Base-by-base conservation (phyloP, 805 yeast species). In the Nakazawaea wickerhamii region DNA sequence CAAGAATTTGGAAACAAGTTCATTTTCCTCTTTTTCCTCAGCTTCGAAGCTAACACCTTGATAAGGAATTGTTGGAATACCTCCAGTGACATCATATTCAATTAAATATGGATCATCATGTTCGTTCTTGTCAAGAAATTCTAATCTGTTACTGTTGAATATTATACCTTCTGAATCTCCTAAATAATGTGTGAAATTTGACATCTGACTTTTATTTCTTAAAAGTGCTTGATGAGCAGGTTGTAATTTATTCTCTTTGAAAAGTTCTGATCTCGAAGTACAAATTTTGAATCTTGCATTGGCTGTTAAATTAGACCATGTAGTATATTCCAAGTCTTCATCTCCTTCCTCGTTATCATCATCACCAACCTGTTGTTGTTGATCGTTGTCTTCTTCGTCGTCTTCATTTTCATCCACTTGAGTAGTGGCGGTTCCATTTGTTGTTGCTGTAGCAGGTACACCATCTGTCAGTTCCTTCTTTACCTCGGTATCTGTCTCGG, bases 251-350 rank as follows among this genome's bases (percentile, higher is more conserved):
- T 70, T 65, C 14, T 75, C 73, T 17, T 72, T 75, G 55, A 91
- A 89, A 36, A 88, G 61, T 2, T 71, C 75, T 0, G 85, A 71
- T 50, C 98, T 72, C 44, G 73, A 71, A 20, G 77, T 62, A 54
- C 95, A 81, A 47, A 85, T 74, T 40, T 83, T 81, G 13, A 91
- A 87, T 44, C 96, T 66, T 0, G 84, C 74, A 47, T 82, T 82
- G 0, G 95, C 84, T 0, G 93, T 88, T 30, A 81, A 61, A n/a
- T 76, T 75, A 51, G 84, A 82, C 97, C 97, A 90, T 1, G 86
- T 77, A 41, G 83, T 83, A 36, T 80, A 63, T 53, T 89, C 96
- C 27, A 84, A 71, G 55, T 86, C 95, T 43, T 79, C 85, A 38
- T 77, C 82, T 41, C 78, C 84, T 20, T 73, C 73, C 15, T 70